Evolutionary conservation across 164 flowering plant genomes (phyloP), one percentile per base, ranked within the genome.

Genomic region (Magnolia sinica): DNA sequence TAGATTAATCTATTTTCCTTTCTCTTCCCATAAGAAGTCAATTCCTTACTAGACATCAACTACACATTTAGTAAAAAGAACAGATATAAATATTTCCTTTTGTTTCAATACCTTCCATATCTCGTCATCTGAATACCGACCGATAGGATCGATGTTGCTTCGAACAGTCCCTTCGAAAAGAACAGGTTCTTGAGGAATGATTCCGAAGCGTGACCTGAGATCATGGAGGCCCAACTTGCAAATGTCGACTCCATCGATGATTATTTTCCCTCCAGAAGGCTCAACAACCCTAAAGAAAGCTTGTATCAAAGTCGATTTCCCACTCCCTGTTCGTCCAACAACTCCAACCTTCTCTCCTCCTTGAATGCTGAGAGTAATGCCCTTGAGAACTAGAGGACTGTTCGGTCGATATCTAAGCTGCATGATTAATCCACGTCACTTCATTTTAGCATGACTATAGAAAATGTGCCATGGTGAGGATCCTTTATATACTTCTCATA

Each of bases 151-250:
- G 55, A 95, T 77, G 84, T 95, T 95, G 90, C 93, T 91, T 76
- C 99, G 84, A 50, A 95, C 92, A 2, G 97, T 93, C 73, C 99
- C 99, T 86, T 95, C 92, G 67, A 95, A 95, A 19, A 93, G 94
- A 49, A 95, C 94, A 50, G 99, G 99, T 74, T 95, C 99, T 81
- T 95, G 99, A 73, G 98, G 99, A 83, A 95, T 95, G 79, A 95
- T 95, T 1, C 99, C 97, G 37, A 89, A 92, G 13, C 98, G 91
- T 23, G 98, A 93, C 81, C 98, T 87, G 7, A 95, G 90, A 87
- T 93, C 93, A 74, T 93, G 97, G 76, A 95, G 98, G 22, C 99
- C 99, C 4, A 95, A 68, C 64, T 55, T 81, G 74, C 80, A 80
- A 68, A 95, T 91, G 78, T 95, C 96, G 14, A 93, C 83, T 23